A percentile compares a stretch with the other conserved stretches of the same genome.
These are phyloP conservation scores for Yamadazyma kanchanaburiensis DNA, from an alignment of 1,139 yeast genomes.

Conservation along the genomic window DNA sequence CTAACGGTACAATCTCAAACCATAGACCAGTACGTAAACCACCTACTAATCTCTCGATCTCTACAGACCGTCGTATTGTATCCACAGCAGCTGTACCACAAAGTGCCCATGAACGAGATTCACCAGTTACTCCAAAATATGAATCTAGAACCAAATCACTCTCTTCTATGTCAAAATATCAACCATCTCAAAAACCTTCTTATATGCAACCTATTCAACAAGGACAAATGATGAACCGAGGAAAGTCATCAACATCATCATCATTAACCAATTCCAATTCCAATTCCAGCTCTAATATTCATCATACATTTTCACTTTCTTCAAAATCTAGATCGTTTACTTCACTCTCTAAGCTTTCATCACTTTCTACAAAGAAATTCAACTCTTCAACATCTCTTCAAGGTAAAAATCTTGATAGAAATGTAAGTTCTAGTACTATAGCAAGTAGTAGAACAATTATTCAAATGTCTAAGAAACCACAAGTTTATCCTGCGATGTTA, in stretches of 20 bases:
- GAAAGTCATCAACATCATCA: conserved; percentile 2
- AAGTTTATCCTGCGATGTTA: conserved; percentile 83
- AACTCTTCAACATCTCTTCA: conserved; percentile 34
- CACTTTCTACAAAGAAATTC: conserved; percentile 40
- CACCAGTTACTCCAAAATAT: conserved; percentile 11
- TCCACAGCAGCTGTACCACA: conserved; percentile 22
- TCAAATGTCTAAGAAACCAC: conserved; percentile 48
- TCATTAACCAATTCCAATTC: conserved; percentile 16
- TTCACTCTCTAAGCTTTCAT: conserved; percentile 40
- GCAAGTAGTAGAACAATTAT: conserved; percentile 30
- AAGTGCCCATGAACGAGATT: conserved; percentile 6
- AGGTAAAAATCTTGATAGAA: conserved; percentile 26
- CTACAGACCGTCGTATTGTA: conserved; percentile 22
- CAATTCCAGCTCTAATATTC: conserved; percentile 15
- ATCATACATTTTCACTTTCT: conserved; percentile 37
- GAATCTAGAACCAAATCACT: conserved; percentile 23
- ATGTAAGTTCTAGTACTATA: conserved; percentile 27
- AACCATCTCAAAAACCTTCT: conserved; percentile 5
- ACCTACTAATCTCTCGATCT: conserved; percentile 17
- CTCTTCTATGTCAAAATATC: conserved; percentile 18
- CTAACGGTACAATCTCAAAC: too few relatives aligned
- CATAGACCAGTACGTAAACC: conserved; percentile 9
- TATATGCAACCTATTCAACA: conserved; percentile 15
- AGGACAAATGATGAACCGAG: conserved; percentile 11
- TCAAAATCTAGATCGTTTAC: conserved; percentile 45